Conservation (phyloP, 805 yeast species). For the Cyberlindnera veronae region DNA sequence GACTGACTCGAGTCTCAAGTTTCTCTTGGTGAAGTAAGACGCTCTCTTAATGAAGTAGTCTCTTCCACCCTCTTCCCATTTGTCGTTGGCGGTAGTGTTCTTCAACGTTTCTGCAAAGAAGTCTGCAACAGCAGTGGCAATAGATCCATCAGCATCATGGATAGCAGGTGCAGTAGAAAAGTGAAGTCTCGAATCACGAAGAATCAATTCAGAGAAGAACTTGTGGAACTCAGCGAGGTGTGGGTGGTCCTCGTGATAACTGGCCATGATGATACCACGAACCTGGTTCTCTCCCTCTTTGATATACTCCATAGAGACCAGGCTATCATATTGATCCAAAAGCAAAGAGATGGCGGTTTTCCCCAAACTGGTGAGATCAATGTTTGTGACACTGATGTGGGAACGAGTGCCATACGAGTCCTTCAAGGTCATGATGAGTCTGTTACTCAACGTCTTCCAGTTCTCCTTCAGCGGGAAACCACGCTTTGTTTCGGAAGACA, state of each 20-base stretch:
- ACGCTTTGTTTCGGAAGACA: slow-evolving; percentile 33
- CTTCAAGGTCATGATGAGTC: neutral
- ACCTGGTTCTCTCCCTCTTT: slow-evolving; percentile 30
- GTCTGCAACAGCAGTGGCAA: slow-evolving; percentile 34
- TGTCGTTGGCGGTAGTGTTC: slow-evolving; percentile 43
- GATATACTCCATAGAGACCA: slow-evolving; percentile 33
- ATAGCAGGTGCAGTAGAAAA: slow-evolving; percentile 12
- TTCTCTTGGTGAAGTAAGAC: slow-evolving; percentile 46
- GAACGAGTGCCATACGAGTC: no score
- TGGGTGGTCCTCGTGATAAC: slow-evolving; percentile 28
- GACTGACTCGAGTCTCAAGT: slow-evolving; percentile 48
- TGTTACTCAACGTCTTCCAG: slow-evolving; percentile 25
- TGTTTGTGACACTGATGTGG: slow-evolving; percentile 1
- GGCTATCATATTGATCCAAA: slow-evolving; percentile 18
- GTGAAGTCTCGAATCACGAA: slow-evolving; percentile 33
- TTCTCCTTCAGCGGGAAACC: slow-evolving; percentile 26
- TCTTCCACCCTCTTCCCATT: slow-evolving; percentile 48
- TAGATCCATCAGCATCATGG: slow-evolving; percentile 13
- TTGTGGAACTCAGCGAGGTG: slow-evolving; percentile 25
- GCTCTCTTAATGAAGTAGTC: slow-evolving; percentile 40
- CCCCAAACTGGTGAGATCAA: slow-evolving; percentile 7
- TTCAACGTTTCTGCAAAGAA: slow-evolving; percentile 45
- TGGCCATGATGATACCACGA: slow-evolving; percentile 37
- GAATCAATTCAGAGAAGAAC: slow-evolving; percentile 37
- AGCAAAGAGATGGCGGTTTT: slow-evolving; percentile 12